Percentiles rank a stretch among this genome's conserved stretches.
phyloP scores from a whole-genome alignment of 345 rosid genomes.

The Lenwebbia sp. region DNA sequence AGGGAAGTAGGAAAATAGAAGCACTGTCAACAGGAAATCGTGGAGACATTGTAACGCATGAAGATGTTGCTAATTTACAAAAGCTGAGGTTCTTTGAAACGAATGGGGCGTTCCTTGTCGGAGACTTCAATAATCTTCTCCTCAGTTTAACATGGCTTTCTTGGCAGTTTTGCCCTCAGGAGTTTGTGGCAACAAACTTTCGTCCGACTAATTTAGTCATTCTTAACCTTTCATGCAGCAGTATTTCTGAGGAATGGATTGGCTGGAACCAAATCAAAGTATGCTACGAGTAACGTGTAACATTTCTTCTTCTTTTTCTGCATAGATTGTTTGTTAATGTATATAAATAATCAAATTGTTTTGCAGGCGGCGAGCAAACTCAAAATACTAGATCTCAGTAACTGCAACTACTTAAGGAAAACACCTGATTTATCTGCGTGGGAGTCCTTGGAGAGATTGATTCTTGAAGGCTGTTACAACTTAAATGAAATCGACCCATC shows the following conservation, averaged over 20 bases:
- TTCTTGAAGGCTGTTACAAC: background rate
- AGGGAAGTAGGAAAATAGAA: background rate
- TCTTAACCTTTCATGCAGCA: accelerated
- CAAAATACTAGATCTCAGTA: background rate
- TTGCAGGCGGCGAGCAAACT: background rate
- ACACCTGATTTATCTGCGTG: background rate
- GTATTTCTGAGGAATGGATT: background rate
- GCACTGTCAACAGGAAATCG: background rate
- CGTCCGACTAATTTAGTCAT: background rate
- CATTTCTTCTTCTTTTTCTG: background rate
- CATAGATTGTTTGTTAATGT: background rate
- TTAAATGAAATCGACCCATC: background rate
- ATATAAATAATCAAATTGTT: background rate
- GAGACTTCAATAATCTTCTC: background rate
- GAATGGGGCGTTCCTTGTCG: accelerated
- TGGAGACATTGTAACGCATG: accelerated
- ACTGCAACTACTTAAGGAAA: background rate
- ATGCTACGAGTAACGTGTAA: background rate
- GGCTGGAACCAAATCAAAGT: background rate
- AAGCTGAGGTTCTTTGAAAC: background rate
- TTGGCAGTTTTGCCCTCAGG: background rate
- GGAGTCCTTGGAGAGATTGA: background rate
- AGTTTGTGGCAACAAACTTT: background rate
- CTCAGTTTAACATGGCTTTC: background rate
- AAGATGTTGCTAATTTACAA: background rate